phyloP scores from a whole-genome alignment of 371 early-diverging fungal genomes.

The Apophysomyces sp. region DNA sequence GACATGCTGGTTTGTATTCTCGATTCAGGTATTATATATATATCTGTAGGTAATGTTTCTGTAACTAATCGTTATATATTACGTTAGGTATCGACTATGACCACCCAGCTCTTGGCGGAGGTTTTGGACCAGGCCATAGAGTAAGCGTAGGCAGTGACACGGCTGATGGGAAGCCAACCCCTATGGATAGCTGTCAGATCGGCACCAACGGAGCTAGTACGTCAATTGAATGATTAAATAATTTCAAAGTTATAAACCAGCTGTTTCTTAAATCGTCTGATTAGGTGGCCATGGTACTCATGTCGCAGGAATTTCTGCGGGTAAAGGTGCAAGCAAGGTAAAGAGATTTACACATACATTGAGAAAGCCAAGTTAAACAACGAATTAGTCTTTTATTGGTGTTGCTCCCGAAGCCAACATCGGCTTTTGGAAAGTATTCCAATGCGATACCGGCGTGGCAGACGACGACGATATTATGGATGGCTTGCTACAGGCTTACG shows the following conservation, averaged over 20 bases:
- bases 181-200: conserved; percentile 2
- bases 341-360: too few relatives aligned
- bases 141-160: conserved; percentile 5
- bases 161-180: neutral
- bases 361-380: too few relatives aligned
- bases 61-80: too few relatives aligned
- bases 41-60: conserved; percentile 55
- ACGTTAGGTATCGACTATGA: conserved; percentile 61
- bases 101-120: conserved; percentile 68
- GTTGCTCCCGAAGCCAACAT: neutral
- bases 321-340: conserved; percentile 37
- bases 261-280: too few relatives aligned
- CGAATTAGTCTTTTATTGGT: neutral
- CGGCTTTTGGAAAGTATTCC: neutral
- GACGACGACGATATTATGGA: neutral
- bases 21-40: conserved; percentile 62
- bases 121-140: conserved; percentile 47
- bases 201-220: too few relatives aligned
- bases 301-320: conserved; percentile 68
- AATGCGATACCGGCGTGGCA: neutral
- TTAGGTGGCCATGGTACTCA: conserved; percentile 58
- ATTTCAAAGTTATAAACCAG: too few relatives aligned
- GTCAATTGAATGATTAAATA: too few relatives aligned
- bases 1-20: conserved; percentile 65
- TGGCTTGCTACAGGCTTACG: neutral